Conservation (phyloP, 176 grass and related monocot species). For the Avena insularis region DNA sequence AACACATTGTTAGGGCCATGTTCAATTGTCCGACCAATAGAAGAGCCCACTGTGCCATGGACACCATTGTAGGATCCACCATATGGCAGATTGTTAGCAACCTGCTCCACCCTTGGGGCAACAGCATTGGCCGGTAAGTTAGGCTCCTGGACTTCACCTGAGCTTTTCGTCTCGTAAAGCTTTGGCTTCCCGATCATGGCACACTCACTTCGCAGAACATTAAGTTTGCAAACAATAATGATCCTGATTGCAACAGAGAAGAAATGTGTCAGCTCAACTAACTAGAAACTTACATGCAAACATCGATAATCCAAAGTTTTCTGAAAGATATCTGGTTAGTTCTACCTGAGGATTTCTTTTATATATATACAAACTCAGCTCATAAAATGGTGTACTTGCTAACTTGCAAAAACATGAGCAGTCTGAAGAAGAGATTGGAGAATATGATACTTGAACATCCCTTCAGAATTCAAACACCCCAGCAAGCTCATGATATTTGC, state of each 20-base stretch:
- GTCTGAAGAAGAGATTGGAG: neutral
- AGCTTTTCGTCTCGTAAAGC: constrained; percentile 46
- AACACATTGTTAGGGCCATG: constrained; percentile 49
- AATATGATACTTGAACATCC: neutral
- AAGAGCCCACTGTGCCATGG: constrained; percentile 34
- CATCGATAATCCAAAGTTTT: neutral
- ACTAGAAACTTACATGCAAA: neutral
- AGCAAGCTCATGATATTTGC: neutral
- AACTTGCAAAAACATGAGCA: neutral
- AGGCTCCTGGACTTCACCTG: constrained; percentile 21
- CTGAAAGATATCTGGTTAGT: neutral
- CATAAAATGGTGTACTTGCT: neutral
- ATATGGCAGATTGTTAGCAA: constrained; percentile 56
- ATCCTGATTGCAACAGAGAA: constrained; percentile 66
- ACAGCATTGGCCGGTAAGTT: constrained; percentile 44
- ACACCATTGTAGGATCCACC: constrained; percentile 41
- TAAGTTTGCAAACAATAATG: constrained; percentile 74
- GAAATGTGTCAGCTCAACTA: constrained; percentile 39
- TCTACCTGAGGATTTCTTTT: neutral
- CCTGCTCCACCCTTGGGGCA: constrained; percentile 35
- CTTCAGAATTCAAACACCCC: neutral
- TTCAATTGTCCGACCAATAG: constrained; percentile 36
- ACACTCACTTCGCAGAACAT: constrained; percentile 60
- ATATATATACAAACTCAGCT: neutral
- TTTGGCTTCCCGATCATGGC: constrained; percentile 59